Conservation (phyloP, 768 basidiomycete genomes). For the Neoboletus brunneissimus region DNA sequence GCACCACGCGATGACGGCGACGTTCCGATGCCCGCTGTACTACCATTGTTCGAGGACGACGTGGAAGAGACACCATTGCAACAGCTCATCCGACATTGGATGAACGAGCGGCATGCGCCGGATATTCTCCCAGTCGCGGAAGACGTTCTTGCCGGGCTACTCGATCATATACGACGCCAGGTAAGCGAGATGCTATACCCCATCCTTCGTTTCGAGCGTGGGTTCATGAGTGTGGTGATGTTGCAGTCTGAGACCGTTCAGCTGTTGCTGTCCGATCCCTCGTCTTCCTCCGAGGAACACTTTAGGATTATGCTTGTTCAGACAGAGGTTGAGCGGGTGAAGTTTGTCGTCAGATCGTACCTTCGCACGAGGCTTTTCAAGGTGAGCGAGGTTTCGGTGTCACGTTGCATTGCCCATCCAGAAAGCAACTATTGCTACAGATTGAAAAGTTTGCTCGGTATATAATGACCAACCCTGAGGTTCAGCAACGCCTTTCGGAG, state of each 20-base stretch:
- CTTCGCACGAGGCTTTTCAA: conserved; percentile 84
- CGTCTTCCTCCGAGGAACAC: conserved; percentile 89
- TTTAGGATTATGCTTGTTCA: conserved; percentile 90
- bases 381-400: conserved; percentile 39
- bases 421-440: conserved; percentile 37
- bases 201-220: background rate
- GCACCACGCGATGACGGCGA: conserved; percentile 30
- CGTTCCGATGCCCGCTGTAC: conserved; percentile 29
- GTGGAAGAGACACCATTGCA: conserved; percentile 59
- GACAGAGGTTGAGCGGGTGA: conserved; percentile 91
- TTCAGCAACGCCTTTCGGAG: conserved; percentile 77
- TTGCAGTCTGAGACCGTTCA: conserved; percentile 75
- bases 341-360: conserved; percentile 89
- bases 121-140: conserved; percentile 77
- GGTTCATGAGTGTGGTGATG: background rate
- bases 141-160: conserved; percentile 55
- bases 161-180: conserved; percentile 82
- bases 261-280: conserved; percentile 72
- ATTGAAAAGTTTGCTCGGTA: conserved; percentile 86
- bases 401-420: background rate
- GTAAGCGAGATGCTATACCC: conserved; percentile 41
- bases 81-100: conserved; percentile 76
- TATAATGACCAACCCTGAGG: conserved; percentile 64
- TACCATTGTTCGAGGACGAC: conserved; percentile 32
- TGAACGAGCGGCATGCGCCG: conserved; percentile 80